Base-by-base conservation (phyloP, 495 filamentous ascomycete genomes). In the Jackrogersella multiformis region DNA sequence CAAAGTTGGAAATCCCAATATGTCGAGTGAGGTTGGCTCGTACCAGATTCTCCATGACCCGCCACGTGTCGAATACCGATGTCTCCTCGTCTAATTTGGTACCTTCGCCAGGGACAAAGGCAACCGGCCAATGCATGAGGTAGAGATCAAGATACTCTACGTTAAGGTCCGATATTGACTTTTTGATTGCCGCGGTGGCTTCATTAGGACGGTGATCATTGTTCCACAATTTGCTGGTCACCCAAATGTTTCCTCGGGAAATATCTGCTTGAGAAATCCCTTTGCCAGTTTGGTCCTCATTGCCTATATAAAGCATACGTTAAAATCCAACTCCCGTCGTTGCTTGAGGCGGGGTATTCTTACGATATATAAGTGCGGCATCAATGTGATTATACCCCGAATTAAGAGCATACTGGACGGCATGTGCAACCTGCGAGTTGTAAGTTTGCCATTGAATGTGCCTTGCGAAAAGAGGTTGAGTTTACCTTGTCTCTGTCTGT, bases 1-100 rank as follows among this genome's bases (percentile, higher is more conserved):
- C 83, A 74, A 90, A 92, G 74, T 92, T 93, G 36, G 84, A 89
- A 5, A 92, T 80, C 3, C 90, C 90, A 60, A 94, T 92, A 24
- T 70, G 4, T 81, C 88, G 61, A 78, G 87, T 87, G 26, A 79
- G 78, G 34, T 82, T 72, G 3, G 85, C 71, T 28, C 71, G 52
- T 5, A 73, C 72, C 1, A 86, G 74, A 39, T 81, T 80, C 67
- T 92, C 89, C 88, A 93, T 89, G 0, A 85, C 86, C 57, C 82
- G 83, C 71, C 82, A 90, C 4, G 86, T 89, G 78, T 86, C 82
- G 23, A 66, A 45, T 12, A 79, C 70, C 1, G 78, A 68, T 23
- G 79, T 74, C 0, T 79, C 64, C 46, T 81, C 80, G 4, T 81
- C 86, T 56, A 84, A 61, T 45, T 71, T 61, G 12, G 79, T 73